Base-by-base conservation (phyloP, 129 eudicot genomes). In the Calendula officinalis region DNA sequence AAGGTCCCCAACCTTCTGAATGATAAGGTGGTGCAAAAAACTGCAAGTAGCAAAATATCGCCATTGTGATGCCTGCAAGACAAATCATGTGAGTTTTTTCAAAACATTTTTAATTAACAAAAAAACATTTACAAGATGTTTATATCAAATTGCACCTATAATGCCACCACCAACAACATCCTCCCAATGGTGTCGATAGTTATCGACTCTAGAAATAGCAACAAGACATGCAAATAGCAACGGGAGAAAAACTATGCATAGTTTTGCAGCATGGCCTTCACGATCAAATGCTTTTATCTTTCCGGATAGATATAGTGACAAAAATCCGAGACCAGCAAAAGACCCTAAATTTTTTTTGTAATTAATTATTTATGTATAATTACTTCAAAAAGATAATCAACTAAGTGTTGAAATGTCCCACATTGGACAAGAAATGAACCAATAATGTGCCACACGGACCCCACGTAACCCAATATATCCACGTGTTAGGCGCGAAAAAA, bases 11-110 rank as follows among this genome's bases (percentile, higher is more conserved):
- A 39, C 95, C 95, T 56, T 85, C 67, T 14, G 64, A 36, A 5
- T 85, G 87, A 78, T 85, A 85, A 6, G 96, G 96, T 16, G 96
- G 94, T 67, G 94, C 83, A 63, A 80, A 88, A 71, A 82, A 82
- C 76, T 88, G 96, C 90, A 88, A 75, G 71, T 85, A 88, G 81
- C 94, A 88, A 63, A 85, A 62, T 34, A 81, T 73, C 34, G 96
- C 81, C 51, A 88, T 63, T 0, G 75, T 81, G 22, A 77, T 74
- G 70, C 96, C 96, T 88, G 83, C 67, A 71, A 62, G 58, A 59
- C 35, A 49, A 34, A 37, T 44, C 11, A 11, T 16, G n/a, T 16
- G 27, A 3, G 12, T 67, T n/a, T 40, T 42, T 44, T 15, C 3
- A 6, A 51, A n/a, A 53, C 30, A 15, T 47, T 22, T 49, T n/a